Evolutionary conservation across 805 yeast species (phyloP).

Genomic region (Candida ponderosae): DNA sequence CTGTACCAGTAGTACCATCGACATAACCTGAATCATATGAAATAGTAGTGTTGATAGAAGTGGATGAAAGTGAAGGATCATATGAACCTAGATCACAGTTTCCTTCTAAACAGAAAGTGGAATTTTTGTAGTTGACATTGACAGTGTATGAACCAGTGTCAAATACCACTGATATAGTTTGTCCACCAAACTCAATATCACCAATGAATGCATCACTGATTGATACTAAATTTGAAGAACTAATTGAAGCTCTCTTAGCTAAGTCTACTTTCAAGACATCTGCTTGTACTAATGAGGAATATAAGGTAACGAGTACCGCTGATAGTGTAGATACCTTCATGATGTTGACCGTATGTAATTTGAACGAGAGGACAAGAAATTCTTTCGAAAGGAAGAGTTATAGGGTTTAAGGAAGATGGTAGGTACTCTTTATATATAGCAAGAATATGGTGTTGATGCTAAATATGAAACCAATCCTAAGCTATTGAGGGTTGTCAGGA

Average conservation of each 20-base stretch:
- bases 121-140: not conserved
- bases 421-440: too few relatives aligned
- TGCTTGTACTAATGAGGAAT: too few relatives aligned
- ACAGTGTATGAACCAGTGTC: conserved; percentile 15
- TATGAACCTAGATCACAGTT: conserved; percentile 1
- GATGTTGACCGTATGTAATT: too few relatives aligned
- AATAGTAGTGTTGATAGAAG: conserved; percentile 2
- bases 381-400: too few relatives aligned
- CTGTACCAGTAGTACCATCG: conserved; percentile 6
- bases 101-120: conserved; percentile 2
- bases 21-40: conserved; percentile 1
- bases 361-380: too few relatives aligned
- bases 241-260: not conserved
- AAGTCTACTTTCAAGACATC: not conserved
- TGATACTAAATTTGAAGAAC: not conserved
- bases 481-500: too few relatives aligned
- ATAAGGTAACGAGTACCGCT: too few relatives aligned
- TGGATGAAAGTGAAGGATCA: not conserved
- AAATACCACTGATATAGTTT: conserved; percentile 4
- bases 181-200: conserved; percentile 8
- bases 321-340: too few relatives aligned
- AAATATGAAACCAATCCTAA: too few relatives aligned
- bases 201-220: not conserved
- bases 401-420: too few relatives aligned
- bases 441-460: too few relatives aligned